A percentile compares a stretch with the other conserved stretches of the same genome.
phyloP scores from a whole-genome alignment of 2,329 filamentous ascomycete genomes.

The Ophiocordyceps camponoti-floridani region DNA sequence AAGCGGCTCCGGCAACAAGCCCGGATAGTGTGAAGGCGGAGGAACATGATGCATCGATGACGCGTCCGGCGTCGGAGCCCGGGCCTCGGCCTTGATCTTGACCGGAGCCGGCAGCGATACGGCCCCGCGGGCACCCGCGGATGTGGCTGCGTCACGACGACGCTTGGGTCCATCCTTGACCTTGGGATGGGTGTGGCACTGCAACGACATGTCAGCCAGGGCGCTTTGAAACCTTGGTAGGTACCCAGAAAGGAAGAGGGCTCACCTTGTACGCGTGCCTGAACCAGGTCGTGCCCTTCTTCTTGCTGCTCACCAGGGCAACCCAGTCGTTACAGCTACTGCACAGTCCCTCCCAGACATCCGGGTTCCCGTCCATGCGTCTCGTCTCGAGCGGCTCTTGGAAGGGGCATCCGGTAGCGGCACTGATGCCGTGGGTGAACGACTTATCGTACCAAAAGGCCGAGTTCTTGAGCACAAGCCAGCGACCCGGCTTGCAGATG shows the following conservation, averaged over 20 bases:
- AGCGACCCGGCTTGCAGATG: slow-evolving; percentile 69
- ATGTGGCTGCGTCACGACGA: slow-evolving; percentile 31
- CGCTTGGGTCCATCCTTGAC: slow-evolving; percentile 54
- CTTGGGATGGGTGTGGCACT: slow-evolving; percentile 58
- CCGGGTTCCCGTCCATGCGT: slow-evolving; percentile 62
- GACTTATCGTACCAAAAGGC: slow-evolving; percentile 91
- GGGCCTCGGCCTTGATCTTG: not conserved
- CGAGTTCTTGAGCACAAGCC: slow-evolving; percentile 79
- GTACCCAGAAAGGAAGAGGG: not conserved
- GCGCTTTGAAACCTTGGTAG: too few relatives aligned
- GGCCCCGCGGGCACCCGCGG: too few relatives aligned
- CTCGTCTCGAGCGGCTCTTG: slow-evolving; percentile 59
- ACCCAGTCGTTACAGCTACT: slow-evolving; percentile 69
- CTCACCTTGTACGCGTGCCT: slow-evolving; percentile 69
- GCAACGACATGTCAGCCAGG: slow-evolving; percentile 2
- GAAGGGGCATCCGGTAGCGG: slow-evolving; percentile 62
- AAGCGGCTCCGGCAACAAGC: too few relatives aligned
- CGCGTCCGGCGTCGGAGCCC: not conserved
- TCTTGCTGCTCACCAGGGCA: slow-evolving; percentile 66
- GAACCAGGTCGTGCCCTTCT: slow-evolving; percentile 88
- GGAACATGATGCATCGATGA: too few relatives aligned
- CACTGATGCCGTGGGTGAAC: slow-evolving; percentile 75
- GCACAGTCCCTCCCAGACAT: slow-evolving; percentile 68
- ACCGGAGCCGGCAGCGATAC: too few relatives aligned
- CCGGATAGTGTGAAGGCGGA: too few relatives aligned